These are phyloP conservation scores for Auricularia cornea DNA, from an alignment of 768 basidiomycete genomes.

Conservation along the genomic window DNA sequence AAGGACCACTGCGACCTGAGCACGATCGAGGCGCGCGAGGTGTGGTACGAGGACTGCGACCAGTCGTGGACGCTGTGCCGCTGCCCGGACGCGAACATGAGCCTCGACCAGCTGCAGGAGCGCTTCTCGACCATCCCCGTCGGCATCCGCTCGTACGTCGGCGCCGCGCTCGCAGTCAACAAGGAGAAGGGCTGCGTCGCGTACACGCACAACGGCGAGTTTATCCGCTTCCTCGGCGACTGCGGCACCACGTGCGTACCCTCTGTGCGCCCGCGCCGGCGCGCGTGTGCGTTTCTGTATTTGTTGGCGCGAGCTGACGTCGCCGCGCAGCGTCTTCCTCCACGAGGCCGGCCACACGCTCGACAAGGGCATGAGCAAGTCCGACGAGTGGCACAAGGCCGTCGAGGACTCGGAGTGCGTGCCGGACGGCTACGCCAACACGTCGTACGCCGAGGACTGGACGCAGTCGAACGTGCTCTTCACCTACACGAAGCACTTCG, in stretches of 20 bases:
- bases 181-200: not conserved
- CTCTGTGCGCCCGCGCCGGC: not conserved
- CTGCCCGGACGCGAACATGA: not conserved
- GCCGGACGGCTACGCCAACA: not conserved
- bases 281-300: not conserved
- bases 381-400: not conserved
- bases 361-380: not conserved
- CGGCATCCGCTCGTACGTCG: not conserved
- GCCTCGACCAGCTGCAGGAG: not conserved
- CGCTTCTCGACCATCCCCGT: not conserved
- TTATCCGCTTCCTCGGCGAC: constrained; percentile 1
- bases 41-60: not conserved
- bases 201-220: not conserved
- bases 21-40: not conserved
- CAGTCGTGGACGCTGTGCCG: not conserved
- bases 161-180: not conserved
- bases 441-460: not conserved
- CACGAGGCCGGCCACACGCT: not conserved
- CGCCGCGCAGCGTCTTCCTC: not conserved
- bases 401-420: not conserved
- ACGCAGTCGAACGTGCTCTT: not conserved
- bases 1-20: not conserved
- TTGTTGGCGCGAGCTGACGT: not conserved
- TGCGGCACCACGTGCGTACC: not conserved
- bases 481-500: not conserved